A percentile compares a stretch with the other conserved stretches of the same genome.
Evolutionary conservation across 768 basidiomycete genomes (phyloP).

Genomic region (Calvatia gigantea): DNA sequence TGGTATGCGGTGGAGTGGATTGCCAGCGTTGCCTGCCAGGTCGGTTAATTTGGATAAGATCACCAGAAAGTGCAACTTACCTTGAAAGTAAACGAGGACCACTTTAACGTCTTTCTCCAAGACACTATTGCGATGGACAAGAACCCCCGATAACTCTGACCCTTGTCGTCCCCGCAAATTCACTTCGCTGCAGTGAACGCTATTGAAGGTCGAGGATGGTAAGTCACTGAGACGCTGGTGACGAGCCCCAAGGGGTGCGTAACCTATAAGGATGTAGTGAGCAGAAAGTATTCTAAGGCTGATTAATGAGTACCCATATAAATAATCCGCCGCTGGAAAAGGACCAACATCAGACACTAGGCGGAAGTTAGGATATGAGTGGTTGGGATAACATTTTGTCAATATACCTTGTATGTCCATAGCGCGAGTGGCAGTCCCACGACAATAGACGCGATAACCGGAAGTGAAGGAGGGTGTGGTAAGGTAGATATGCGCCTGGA

Average conservation of each 20-base stretch:
- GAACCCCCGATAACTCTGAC: conserved; percentile 15
- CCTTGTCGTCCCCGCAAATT: conserved; percentile 6
- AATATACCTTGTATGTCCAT: conserved; percentile 39
- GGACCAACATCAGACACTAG: conserved; percentile 43
- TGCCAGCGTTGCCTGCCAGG: conserved; percentile 48
- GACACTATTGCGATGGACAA: conserved; percentile 10
- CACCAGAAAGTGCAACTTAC: conserved; percentile 5
- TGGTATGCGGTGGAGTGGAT: conserved; percentile 41
- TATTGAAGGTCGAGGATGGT: conserved; percentile 8
- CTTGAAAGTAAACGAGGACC: conserved; percentile 24
- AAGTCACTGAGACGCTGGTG: conserved; percentile 27
- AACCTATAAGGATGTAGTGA: conserved; percentile 17
- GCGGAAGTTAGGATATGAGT: conserved; percentile 1
- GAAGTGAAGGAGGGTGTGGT: conserved; percentile 22
- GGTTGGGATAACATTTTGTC: not conserved
- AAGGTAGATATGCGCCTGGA: conserved; percentile 3
- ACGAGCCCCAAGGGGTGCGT: conserved; percentile 37
- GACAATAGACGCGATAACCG: conserved; percentile 25
- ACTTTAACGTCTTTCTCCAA: conserved; percentile 3
- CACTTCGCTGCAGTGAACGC: conserved; percentile 18
- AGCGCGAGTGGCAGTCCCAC: conserved; percentile 34
- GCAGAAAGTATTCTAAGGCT: not conserved
- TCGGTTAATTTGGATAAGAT: conserved; percentile 15
- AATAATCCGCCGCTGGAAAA: conserved; percentile 48
- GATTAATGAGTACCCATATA: conserved; percentile 36